Base-by-base conservation (phyloP, 352 stramenopile species). In the Globisporangium alternatum region DNA sequence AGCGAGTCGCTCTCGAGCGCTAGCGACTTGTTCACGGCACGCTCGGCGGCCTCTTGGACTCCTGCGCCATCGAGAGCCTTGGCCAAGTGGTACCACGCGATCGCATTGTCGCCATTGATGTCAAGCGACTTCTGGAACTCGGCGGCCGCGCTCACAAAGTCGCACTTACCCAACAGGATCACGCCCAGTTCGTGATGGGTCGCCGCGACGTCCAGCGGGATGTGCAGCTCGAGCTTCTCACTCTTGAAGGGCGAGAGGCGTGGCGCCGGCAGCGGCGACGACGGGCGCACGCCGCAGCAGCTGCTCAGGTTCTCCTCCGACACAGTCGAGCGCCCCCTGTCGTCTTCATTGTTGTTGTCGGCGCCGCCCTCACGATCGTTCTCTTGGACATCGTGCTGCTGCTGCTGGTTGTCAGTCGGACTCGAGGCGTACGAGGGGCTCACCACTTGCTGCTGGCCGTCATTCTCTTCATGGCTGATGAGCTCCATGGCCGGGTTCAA, bases 1-100 rank as follows among this genome's bases (percentile, higher is more conserved):
- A 89, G 69, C 22, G 78, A 87, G 5, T 70, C 52, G 19, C 71
- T 68, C 17, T 88, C 74, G 47, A 85, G 67, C 37, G 73, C 66
- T 17, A 91, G 48, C 2, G 82, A 72, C 56, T 75, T 68, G 3
- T 80, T 71, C 13, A 89, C 75, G 21, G 82, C 82, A 19, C 73
- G 67, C 67, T 91, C 78, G 2, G 82, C 80, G 5, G 61, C 70
- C 9, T 62, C 62, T 25, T 59, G 65, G 53, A 85, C 69, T 2
- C 80, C 77, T 8, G 66, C 65, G 0, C 72, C 76, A 49, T 91
- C 82, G n/a, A 89, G 51, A 21, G 80, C 82, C 64, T 82, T 91
- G 13, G 82, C 82, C 43, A 89, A 68, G 49, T 88, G 67, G 43
- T 83, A 81, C 78, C 78, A 88, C n/a, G 68, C 51, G 5, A 61